Evolutionary conservation across 2,329 filamentous ascomycete genomes (phyloP), one percentile per base, ranked within the genome.

Genomic region (Davidsoniella eucalypti): DNA sequence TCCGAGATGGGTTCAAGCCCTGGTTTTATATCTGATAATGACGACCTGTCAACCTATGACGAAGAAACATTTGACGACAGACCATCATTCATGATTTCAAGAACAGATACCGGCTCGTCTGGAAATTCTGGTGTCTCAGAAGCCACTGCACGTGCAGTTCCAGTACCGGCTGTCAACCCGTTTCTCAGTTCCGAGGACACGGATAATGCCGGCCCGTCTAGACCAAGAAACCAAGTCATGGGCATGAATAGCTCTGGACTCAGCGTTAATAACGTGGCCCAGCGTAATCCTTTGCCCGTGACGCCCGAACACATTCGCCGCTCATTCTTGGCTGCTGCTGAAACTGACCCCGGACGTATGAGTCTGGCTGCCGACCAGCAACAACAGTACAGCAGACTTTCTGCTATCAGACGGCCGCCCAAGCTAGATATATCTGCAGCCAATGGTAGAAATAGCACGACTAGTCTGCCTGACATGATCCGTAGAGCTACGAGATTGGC

Each of bases 381-480:
- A 58, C 61, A 40, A 16, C 54, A 63, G 0, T 70, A 63, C 55
- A 72, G 67, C 55, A 66, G 68, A 16, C 56, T 77, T 21, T 78
- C 76, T 9, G 73, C 71, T 10, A 69, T 80, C 51, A 68, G 72
- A 56, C 67, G 75, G 45, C 88, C 90, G 29, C 84, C 86, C 3
- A 77, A 76, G 36, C 68, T 95, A 3, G 80, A 95, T 60, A 82
- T 95, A 21, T 81, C 88, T 59, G 84, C 84, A 3, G 84, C 85
- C 14, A 87, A 95, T 63, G 44, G 82, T 1, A 78, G 92, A 59
- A 88, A 87, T 3, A 95, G 88, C 61, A 70, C 94, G 55, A 96
- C 92, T 1, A 95, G 88, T 64, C 68, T 98, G 53, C 84, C 88
- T 0, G 92, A 96, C 61, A 68, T 98, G 54, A 96, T 98, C 57